Evolutionary conservation across 176 grass and related monocot species (phyloP).

Genomic region (Saccharum spontaneum): DNA sequence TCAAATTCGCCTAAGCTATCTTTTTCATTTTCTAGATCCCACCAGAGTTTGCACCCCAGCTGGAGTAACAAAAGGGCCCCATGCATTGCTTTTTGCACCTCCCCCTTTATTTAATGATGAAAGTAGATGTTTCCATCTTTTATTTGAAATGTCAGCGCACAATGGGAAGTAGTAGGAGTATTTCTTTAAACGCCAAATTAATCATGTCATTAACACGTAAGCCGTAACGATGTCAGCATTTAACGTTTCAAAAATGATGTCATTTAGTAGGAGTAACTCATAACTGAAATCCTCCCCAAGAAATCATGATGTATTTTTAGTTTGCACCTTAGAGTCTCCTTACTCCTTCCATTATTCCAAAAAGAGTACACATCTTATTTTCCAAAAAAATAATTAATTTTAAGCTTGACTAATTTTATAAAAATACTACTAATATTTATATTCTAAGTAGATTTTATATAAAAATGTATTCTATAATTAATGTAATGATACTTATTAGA

Average conservation of each 20-base stretch:
- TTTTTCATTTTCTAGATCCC: conserved; percentile 24
- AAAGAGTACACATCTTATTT: no score
- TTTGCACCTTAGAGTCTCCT: neutral
- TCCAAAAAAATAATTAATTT: no score
- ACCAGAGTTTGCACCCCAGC: conserved; percentile 20
- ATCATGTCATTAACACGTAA: neutral
- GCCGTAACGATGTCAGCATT: neutral
- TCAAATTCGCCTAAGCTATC: conserved; percentile 21
- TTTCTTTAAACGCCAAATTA: neutral
- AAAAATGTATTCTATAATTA: no score
- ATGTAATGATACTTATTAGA: no score
- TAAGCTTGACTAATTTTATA: no score
- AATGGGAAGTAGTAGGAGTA: neutral
- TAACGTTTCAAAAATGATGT: neutral
- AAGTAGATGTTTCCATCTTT: neutral
- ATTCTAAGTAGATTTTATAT: no score
- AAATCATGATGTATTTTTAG: neutral
- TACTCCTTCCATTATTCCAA: no score
- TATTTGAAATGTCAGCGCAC: conserved; percentile 18
- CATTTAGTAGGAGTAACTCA: neutral
- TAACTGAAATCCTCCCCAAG: conserved; percentile 1
- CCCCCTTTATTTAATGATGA: neutral
- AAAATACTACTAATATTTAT: no score
- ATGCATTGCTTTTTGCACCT: neutral
- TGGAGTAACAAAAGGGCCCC: neutral